phyloP scores from a whole-genome alignment of 2,329 filamentous ascomycete species.

The Thielaviopsis punctulata region DNA sequence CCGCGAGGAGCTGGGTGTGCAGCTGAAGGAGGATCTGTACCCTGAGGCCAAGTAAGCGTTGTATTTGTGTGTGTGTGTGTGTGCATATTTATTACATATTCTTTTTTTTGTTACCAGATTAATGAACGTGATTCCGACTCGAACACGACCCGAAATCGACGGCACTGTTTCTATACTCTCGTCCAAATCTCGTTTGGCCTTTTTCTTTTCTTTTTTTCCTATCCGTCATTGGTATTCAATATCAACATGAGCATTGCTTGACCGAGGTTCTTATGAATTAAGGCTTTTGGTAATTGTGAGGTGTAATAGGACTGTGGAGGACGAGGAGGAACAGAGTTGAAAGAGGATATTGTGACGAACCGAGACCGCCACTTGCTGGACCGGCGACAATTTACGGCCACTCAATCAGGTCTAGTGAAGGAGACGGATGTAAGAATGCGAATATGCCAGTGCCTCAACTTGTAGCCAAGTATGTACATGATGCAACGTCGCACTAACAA shows the following conservation, averaged over 20 bases:
- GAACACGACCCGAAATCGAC: slow-evolving; percentile 1
- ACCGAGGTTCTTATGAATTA: too few relatives aligned
- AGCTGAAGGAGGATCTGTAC: slow-evolving; percentile 85
- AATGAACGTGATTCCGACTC: slow-evolving; percentile 1
- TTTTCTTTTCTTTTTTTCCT: background rate
- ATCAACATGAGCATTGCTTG: too few relatives aligned
- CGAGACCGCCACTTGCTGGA: too few relatives aligned
- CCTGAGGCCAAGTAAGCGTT: slow-evolving; percentile 39
- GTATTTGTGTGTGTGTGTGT: background rate
- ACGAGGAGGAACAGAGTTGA: too few relatives aligned
- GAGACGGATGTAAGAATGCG: too few relatives aligned
- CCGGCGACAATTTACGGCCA: too few relatives aligned
- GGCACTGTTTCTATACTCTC: background rate
- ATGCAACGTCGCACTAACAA: background rate
- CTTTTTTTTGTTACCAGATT: background rate
- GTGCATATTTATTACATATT: background rate
- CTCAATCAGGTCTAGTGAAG: too few relatives aligned
- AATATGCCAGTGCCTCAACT: too few relatives aligned
- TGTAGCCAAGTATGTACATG: too few relatives aligned
- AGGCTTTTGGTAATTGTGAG: too few relatives aligned
- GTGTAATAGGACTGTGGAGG: too few relatives aligned
- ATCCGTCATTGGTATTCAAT: background rate
- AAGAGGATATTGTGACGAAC: too few relatives aligned
- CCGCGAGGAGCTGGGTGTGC: slow-evolving; percentile 82
- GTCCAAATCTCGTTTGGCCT: background rate